Evolutionary conservation across 805 yeast genomes (phyloP).

Genomic region (Myxozyma nipponensis): DNA sequence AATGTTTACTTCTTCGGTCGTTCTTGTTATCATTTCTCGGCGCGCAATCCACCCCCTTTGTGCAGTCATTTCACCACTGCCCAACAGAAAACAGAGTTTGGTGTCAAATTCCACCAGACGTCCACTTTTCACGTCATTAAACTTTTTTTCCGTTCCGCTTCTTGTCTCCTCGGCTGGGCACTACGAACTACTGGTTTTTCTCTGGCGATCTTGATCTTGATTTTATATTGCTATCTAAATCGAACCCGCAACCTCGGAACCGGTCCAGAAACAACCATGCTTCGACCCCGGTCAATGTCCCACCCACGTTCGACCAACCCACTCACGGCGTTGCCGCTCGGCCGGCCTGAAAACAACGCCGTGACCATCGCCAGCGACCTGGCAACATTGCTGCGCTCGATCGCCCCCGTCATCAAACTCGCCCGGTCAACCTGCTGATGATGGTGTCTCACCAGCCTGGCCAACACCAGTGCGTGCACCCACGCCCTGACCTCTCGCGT

Average conservation of each 20-base stretch:
- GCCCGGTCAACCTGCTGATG: constrained; percentile 3
- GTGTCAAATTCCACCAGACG: too few relatives aligned
- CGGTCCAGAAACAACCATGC: constrained; percentile 21
- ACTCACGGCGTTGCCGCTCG: neutral
- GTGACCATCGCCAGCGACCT: constrained; percentile 13
- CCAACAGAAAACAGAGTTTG: too few relatives aligned
- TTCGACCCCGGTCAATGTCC: constrained; percentile 19
- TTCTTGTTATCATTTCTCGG: too few relatives aligned
- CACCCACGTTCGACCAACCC: constrained; percentile 10
- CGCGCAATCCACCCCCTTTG: too few relatives aligned
- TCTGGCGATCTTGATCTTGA: constrained; percentile 11
- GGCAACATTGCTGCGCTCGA: constrained; percentile 3
- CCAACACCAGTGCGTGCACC: constrained; percentile 34
- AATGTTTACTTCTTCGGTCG: too few relatives aligned
- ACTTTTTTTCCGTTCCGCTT: too few relatives aligned
- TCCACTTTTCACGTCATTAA: too few relatives aligned
- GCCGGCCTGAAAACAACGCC: too few relatives aligned
- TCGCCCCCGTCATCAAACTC: constrained; percentile 6
- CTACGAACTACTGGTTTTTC: too few relatives aligned
- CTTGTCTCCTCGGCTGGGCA: too few relatives aligned
- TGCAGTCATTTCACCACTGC: too few relatives aligned
- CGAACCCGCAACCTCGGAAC: constrained; percentile 18
- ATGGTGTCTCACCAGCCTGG: constrained; percentile 10
- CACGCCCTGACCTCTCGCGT: constrained; percentile 33
- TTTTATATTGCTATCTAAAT: too few relatives aligned